A percentile compares a stretch with the other conserved stretches of the same genome.
These are phyloP conservation scores for Prunus yedoensis DNA, from an alignment of 331 rosid species.

Conservation along the genomic window DNA sequence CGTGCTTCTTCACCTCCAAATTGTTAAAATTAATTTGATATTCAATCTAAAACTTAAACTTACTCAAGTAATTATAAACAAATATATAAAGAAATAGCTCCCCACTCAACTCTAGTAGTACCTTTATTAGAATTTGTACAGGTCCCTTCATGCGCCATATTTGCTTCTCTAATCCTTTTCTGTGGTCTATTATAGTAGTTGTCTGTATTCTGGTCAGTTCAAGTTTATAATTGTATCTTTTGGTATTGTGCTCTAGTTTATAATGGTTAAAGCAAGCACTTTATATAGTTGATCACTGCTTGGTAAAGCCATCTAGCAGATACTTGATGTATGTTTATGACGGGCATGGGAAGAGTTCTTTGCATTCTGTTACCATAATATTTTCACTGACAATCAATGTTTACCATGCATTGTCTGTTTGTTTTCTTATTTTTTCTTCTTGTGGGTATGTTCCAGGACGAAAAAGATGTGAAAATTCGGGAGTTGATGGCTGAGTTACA, in stretches of 20 bases:
- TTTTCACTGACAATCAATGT: not conserved
- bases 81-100: not conserved
- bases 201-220: not conserved
- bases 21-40: not conserved
- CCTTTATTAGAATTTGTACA: not conserved
- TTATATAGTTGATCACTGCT: not conserved
- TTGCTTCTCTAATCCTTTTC: not conserved
- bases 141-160: not conserved
- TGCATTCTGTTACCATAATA: not conserved
- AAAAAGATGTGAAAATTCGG: conserved; percentile 52
- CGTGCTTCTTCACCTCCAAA: not conserved
- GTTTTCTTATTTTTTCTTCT: not conserved
- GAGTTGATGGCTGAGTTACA: conserved; percentile 55
- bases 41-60: not conserved
- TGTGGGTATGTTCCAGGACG: conserved; percentile 37
- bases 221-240: not conserved
- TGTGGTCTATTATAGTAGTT: not conserved
- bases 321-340: not conserved
- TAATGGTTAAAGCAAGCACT: not conserved
- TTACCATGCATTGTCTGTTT: not conserved
- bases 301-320: conserved; percentile 5
- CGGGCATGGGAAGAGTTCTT: not conserved
- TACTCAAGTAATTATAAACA: not conserved
- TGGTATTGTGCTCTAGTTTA: not conserved
- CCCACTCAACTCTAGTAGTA: not conserved